Percentiles rank a stretch among this genome's conserved stretches.
These are phyloP conservation scores for Isabelozyma pseudorhagii DNA, from an alignment of 805 yeast species.

Conservation along the genomic window DNA sequence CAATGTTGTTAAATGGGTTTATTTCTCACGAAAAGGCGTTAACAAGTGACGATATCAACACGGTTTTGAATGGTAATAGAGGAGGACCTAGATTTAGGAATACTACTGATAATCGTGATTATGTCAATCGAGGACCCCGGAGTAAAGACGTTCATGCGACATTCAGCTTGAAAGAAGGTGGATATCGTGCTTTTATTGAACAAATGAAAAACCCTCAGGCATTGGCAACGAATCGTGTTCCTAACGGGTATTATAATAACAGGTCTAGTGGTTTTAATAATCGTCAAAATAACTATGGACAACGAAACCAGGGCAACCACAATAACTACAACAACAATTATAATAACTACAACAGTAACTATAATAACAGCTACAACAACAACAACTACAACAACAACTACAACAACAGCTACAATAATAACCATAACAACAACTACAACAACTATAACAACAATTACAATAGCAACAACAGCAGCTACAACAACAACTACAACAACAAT, in stretches of 20 bases:
- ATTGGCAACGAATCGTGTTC: constrained; percentile 3
- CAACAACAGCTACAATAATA: constrained; percentile 6
- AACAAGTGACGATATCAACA: constrained; percentile 66
- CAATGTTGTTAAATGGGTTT: constrained; percentile 81
- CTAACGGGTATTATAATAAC: constrained; percentile 4
- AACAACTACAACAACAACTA: constrained; percentile 7
- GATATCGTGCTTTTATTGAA: constrained; percentile 30
- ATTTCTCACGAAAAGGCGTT: constrained; percentile 60
- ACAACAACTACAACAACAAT: constrained; percentile 6
- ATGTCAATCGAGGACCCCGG: constrained; percentile 39
- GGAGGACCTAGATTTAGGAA: constrained; percentile 30
- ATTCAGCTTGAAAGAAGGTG: constrained; percentile 37
- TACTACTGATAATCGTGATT: constrained; percentile 28
- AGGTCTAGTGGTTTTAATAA: constrained; percentile 12
- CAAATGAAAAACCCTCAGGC: constrained; percentile 4
- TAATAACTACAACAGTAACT: constrained; percentile 5
- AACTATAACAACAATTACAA: constrained; percentile 5
- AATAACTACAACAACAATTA: constrained; percentile 5
- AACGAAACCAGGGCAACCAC: constrained; percentile 7
- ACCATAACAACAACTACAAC: constrained; percentile 6
- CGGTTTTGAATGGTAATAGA: constrained; percentile 40
- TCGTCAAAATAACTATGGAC: constrained; percentile 9
- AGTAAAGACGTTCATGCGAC: constrained; percentile 28
- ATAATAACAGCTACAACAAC: constrained; percentile 4
- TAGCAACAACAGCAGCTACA: constrained; percentile 3